Conservation (phyloP, 495 filamentous ascomycete species). For the Saxophila tyrrhenica region DNA sequence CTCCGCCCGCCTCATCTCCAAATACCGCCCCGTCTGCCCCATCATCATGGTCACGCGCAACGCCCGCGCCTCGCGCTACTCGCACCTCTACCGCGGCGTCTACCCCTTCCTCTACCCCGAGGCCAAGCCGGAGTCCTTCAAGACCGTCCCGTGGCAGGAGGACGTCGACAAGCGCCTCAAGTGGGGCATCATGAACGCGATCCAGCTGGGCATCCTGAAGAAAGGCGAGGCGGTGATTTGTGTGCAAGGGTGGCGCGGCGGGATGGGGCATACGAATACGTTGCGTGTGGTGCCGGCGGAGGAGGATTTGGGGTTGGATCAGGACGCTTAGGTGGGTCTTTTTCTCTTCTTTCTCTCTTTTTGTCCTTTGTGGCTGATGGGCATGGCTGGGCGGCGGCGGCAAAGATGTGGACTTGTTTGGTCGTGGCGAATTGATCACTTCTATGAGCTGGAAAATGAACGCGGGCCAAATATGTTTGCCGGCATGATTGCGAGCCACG, state of each 20-base stretch:
- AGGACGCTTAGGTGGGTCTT: conserved; percentile 20
- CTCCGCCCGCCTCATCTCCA: conserved; percentile 87
- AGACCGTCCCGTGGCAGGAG: conserved; percentile 83
- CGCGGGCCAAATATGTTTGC: no score
- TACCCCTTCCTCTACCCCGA: conserved; percentile 94
- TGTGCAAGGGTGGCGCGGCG: conserved; percentile 95
- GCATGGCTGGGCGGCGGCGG: neutral
- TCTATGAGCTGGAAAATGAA: no score
- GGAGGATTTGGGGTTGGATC: conserved; percentile 32
- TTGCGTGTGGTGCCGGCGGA: conserved; percentile 34
- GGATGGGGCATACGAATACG: conserved; percentile 97
- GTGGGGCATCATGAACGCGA: conserved; percentile 81
- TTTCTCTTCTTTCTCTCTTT: neutral
- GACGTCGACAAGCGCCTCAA: conserved; percentile 93
- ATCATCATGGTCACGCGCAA: conserved; percentile 97
- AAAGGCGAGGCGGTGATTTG: conserved; percentile 81
- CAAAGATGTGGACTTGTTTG: neutral
- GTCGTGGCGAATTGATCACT: neutral
- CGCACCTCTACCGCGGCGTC: conserved; percentile 91
- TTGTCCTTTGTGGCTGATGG: neutral
- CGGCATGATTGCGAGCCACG: no score
- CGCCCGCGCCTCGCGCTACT: conserved; percentile 68
- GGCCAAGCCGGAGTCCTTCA: conserved; percentile 84
- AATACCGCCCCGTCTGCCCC: conserved; percentile 96
- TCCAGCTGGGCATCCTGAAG: conserved; percentile 69